These are phyloP conservation scores for Ganoderma lingzhi DNA, from an alignment of 1,284 basidiomycete genomes.

Conservation along the genomic window DNA sequence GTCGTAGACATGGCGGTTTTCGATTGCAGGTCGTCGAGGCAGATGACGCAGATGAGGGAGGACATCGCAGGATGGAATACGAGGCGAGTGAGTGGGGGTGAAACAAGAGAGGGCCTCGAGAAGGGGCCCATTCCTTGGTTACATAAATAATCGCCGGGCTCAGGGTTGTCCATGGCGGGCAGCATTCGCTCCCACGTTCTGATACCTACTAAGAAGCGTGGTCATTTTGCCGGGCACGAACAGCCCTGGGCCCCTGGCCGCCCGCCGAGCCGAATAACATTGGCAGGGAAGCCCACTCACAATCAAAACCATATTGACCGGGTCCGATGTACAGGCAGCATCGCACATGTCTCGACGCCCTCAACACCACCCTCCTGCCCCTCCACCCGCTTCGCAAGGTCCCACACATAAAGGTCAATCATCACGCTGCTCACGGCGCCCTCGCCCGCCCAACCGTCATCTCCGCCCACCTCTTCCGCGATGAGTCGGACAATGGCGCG, in stretches of 20 bases:
- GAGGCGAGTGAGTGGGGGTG: no score
- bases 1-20: conserved; percentile 25
- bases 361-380: conserved; percentile 62
- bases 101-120: background rate
- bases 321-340: conserved; percentile 78
- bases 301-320: conserved; percentile 83
- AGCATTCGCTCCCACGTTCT: no score
- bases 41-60: conserved; percentile 29
- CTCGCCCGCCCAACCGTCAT: conserved; percentile 26
- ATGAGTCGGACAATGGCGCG: conserved; percentile 52
- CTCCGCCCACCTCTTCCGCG: conserved; percentile 29
- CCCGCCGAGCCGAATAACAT: no score
- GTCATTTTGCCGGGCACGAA: no score
- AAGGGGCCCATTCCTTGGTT: background rate
- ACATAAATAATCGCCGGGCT: background rate
- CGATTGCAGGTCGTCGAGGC: conserved; percentile 26
- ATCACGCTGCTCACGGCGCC: conserved; percentile 77
- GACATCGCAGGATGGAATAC: background rate
- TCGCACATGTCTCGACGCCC: conserved; percentile 61
- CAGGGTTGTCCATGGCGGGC: no score
- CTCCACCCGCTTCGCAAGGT: conserved; percentile 81
- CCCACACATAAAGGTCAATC: conserved; percentile 90
- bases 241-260: no score
- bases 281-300: background rate
- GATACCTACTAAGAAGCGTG: no score